Base-by-base conservation (phyloP, 2,329 filamentous ascomycete genomes). In the Phoma herbarum region DNA sequence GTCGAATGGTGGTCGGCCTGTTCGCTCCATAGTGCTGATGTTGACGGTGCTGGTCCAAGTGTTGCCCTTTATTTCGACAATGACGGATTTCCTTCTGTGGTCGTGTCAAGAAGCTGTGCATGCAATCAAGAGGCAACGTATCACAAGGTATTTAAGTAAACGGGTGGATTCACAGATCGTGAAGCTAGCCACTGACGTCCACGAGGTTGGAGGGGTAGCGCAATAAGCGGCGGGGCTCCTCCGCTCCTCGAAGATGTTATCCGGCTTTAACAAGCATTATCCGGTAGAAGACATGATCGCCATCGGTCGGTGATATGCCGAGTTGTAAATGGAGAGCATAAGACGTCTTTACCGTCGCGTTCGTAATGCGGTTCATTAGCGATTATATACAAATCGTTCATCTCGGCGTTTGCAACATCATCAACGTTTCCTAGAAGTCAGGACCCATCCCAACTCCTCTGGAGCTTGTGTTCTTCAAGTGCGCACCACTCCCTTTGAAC, bases 401-500 rank as follows among this genome's bases (percentile, higher is more conserved):
- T 53, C 50, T 59, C 53, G 59, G 59, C 54, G 54, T 57, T 28
- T 53, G 57, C 55, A 61, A 61, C 54, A 62, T 56, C 47, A 59
- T 37, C 44, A 41, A 45, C 41, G 46, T 42, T 39, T n/a, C 45
- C 67, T 54, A 75, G 33, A 65, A 71, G 47, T 75, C 74, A 28
- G 75, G 76, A 20, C 76, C 76, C 76, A 77, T 77, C 20, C 76
- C 76, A 25, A 77, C 73, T 45, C 71, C 74, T 61, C 70, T 73
- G 22, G 72, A 75, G 16, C 71, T 71, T 2, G 75, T 77, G 35
- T 77, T 77, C 54, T 77, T 75, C 60, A 99, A 81, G 81, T 99
- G 95, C 35, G 95, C 96, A 53, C 92, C 90, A 10, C 93, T 97
- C 48, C 94, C 94, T 71, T 96, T 93, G 80, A 97, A 99, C 43